Percentiles rank a stretch among this genome's conserved stretches.
Conservation (phyloP, 2,329 filamentous ascomycete genomes). For the Leptographium galeiforme region DNA sequence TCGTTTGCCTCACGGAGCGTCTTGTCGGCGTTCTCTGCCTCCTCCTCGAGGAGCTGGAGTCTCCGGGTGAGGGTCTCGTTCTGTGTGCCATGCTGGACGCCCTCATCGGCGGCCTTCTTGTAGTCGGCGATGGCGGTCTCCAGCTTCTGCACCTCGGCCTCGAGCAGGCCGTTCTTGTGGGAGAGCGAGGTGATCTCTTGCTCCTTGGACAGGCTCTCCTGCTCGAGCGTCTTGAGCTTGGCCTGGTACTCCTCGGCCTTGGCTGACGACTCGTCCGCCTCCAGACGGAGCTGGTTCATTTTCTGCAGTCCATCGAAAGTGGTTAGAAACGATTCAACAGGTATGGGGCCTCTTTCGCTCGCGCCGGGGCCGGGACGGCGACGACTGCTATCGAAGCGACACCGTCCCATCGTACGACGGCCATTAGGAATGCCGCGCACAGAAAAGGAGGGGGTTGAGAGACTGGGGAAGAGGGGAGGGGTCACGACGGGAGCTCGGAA, state of each 20-base stretch:
- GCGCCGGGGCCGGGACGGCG: background rate
- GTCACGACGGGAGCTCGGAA: background rate
- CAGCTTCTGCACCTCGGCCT: constrained; percentile 84
- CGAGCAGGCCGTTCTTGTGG: constrained; percentile 89
- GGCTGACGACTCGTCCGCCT: constrained; percentile 72
- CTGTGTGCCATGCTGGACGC: constrained; percentile 69
- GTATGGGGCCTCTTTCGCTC: background rate
- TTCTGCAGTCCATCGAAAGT: constrained; percentile 40
- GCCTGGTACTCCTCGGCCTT: constrained; percentile 78
- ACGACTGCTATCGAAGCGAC: no score
- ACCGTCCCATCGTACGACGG: background rate
- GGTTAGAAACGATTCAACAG: constrained; percentile 3
- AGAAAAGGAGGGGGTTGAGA: background rate
- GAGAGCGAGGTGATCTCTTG: constrained; percentile 93
- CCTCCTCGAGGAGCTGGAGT: constrained; percentile 92
- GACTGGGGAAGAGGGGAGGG: constrained; percentile 2
- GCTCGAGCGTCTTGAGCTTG: constrained; percentile 82
- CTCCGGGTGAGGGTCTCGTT: constrained; percentile 86
- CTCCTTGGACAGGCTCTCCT: constrained; percentile 92
- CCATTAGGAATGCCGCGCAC: background rate
- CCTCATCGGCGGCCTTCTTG: constrained; percentile 77
- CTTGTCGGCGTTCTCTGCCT: constrained; percentile 93
- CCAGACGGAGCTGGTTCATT: constrained; percentile 88
- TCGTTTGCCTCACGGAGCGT: constrained; percentile 94
- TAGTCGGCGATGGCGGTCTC: constrained; percentile 71